Conservation (phyloP, 139 green algal genomes). For the Auxenochlorella pyrenoidosa region DNA sequence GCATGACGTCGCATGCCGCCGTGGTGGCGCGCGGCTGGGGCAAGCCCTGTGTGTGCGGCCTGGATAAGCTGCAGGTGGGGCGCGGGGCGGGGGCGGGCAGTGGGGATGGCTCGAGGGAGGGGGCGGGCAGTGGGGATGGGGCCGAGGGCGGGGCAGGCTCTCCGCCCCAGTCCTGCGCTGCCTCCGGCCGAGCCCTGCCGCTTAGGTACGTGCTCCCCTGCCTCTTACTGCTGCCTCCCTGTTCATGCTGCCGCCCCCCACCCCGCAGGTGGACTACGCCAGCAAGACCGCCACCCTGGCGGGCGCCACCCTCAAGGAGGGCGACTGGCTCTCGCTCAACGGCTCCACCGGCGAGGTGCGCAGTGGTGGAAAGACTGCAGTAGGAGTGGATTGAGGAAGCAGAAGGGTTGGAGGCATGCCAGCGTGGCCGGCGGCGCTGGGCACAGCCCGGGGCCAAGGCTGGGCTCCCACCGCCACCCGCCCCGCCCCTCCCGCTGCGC, state of each 20-base stretch:
- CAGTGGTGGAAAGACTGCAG: too few relatives aligned
- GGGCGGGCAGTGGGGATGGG: background rate
- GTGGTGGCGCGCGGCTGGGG: conserved; percentile 93
- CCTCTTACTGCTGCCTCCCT: background rate
- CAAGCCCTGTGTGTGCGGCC: conserved; percentile 92
- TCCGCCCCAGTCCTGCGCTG: background rate
- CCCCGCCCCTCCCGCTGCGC: too few relatives aligned
- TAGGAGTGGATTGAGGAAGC: too few relatives aligned
- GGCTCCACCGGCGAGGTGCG: conserved; percentile 77
- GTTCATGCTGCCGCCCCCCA: background rate
- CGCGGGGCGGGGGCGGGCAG: too few relatives aligned
- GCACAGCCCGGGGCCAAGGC: too few relatives aligned
- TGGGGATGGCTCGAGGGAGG: background rate
- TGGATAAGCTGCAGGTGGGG: conserved; percentile 68
- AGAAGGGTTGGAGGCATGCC: too few relatives aligned
- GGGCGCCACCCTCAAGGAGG: conserved; percentile 64
- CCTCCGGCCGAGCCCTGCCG: too few relatives aligned
- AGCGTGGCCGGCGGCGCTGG: too few relatives aligned
- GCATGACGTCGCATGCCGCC: conserved; percentile 91
- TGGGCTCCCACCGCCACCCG: too few relatives aligned
- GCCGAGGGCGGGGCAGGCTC: background rate
- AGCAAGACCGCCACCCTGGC: conserved; percentile 52
- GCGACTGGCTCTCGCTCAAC: conserved; percentile 85
- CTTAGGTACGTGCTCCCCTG: too few relatives aligned
- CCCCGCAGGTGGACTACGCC: conserved; percentile 55